Evolutionary conservation across 208 protist genomes (phyloP).

Genomic region (Angomonas ambiguus): DNA sequence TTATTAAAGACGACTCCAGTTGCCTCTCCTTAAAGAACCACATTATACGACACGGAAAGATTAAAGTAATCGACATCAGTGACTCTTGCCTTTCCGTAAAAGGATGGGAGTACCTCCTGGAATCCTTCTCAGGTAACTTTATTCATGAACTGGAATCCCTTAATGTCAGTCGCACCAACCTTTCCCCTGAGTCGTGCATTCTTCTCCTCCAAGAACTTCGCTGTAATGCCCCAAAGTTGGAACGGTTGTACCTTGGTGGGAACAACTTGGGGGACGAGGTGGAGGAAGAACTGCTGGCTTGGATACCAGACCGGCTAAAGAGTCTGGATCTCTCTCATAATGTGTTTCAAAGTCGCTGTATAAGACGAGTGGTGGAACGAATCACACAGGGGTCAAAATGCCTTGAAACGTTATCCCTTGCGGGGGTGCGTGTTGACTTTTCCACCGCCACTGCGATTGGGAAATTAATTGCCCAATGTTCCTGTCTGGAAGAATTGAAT

Average conservation of each 20-base stretch:
- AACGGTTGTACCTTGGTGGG: conserved; percentile 41
- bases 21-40: conserved; percentile 25
- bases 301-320: conserved; percentile 15
- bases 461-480: not conserved
- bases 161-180: conserved; percentile 15
- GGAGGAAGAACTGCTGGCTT: conserved; percentile 16
- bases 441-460: conserved; percentile 5
- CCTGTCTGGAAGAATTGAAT: conserved; percentile 15
- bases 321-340: conserved; percentile 27
- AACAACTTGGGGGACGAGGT: conserved; percentile 44
- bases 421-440: conserved; percentile 8
- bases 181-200: conserved; percentile 11
- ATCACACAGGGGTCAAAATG: conserved; percentile 2
- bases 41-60: conserved; percentile 22
- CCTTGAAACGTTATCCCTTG: conserved; percentile 18
- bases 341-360: conserved; percentile 11
- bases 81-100: conserved; percentile 7
- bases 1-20: conserved; percentile 21
- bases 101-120: conserved; percentile 8
- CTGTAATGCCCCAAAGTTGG: conserved; percentile 20
- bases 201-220: conserved; percentile 13
- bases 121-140: conserved; percentile 9
- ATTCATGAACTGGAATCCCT: conserved; percentile 15
- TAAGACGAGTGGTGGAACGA: conserved; percentile 10
- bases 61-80: conserved; percentile 15